Evolutionary conservation across 2,329 filamentous ascomycete species (phyloP).

Genomic region (Cryphonectria carpinicola): DNA sequence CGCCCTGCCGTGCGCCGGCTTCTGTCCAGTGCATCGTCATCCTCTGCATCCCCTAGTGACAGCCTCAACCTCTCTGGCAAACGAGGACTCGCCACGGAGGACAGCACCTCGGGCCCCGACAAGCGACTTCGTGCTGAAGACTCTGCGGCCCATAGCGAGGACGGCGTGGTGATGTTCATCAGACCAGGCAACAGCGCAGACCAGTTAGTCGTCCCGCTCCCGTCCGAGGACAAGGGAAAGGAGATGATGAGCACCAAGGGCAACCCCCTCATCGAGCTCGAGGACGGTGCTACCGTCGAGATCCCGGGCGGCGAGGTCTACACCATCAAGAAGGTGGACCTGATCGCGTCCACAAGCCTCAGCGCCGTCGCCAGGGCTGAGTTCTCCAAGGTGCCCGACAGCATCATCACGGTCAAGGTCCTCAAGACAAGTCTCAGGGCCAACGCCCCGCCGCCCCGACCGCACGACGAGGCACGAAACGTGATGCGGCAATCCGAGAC

Average conservation of each 20-base stretch:
- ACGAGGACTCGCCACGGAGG: slow-evolving; percentile 51
- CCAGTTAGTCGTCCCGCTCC: slow-evolving; percentile 56
- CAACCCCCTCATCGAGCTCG: slow-evolving; percentile 56
- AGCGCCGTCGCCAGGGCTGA: slow-evolving; percentile 61
- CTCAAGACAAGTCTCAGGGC: slow-evolving; percentile 54
- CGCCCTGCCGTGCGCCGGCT: slow-evolving; percentile 44
- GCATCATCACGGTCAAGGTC: slow-evolving; percentile 63
- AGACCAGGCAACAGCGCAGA: slow-evolving; percentile 48
- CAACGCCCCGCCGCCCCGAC: slow-evolving; percentile 44
- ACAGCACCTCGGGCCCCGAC: slow-evolving; percentile 41
- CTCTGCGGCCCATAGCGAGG: slow-evolving; percentile 40
- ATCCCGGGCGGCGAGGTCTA: slow-evolving; percentile 58
- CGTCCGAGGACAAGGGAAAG: slow-evolving; percentile 46
- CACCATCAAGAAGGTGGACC: slow-evolving; percentile 57
- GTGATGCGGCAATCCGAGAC: slow-evolving; percentile 63
- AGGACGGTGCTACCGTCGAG: slow-evolving; percentile 52
- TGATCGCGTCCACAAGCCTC: slow-evolving; percentile 58
- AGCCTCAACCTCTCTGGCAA: slow-evolving; percentile 54
- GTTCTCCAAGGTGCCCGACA: slow-evolving; percentile 56
- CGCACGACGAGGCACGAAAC: slow-evolving; percentile 55
- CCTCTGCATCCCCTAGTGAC: slow-evolving; percentile 34
- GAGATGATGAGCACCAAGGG: slow-evolving; percentile 51
- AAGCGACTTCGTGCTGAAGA: slow-evolving; percentile 45
- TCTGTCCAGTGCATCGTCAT: slow-evolving; percentile 37
- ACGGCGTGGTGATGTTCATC: slow-evolving; percentile 60